These are phyloP conservation scores for Spraguea lophii DNA, from an alignment of 371 early-diverging fungal genomes.

Conservation along the genomic window DNA sequence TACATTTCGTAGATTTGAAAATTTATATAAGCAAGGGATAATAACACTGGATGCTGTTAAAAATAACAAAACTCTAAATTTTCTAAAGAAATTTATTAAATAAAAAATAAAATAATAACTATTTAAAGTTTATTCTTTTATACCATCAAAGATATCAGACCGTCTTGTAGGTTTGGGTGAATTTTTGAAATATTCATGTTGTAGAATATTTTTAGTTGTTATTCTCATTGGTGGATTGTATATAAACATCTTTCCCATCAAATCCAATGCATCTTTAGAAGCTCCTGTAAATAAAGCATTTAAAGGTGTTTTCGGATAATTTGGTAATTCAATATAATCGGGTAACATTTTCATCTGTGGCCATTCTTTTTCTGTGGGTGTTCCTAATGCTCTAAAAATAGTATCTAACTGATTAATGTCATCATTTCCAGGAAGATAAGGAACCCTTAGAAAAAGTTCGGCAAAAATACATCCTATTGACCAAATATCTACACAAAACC, in stretches of 20 bases:
- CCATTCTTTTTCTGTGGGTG: slow-evolving; percentile 85
- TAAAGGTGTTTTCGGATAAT: slow-evolving; percentile 56
- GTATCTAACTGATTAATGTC: slow-evolving; percentile 75
- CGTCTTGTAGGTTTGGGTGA: slow-evolving; percentile 60
- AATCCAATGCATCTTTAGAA: slow-evolving; percentile 62
- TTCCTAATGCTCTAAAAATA: slow-evolving; percentile 79
- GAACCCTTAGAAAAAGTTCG: slow-evolving; percentile 78
- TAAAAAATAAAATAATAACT: background rate
- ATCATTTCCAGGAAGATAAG: slow-evolving; percentile 66
- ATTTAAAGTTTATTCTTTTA: no score
- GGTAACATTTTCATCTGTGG: slow-evolving; percentile 50
- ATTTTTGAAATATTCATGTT: slow-evolving; percentile 68
- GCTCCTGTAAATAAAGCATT: slow-evolving; percentile 69
- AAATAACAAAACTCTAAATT: background rate
- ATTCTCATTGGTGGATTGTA: slow-evolving; percentile 73
- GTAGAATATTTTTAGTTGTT: slow-evolving; percentile 55
- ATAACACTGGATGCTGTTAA: background rate
- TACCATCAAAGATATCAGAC: no score
- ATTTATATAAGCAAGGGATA: background rate
- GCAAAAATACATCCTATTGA: slow-evolving; percentile 94
- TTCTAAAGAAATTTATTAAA: background rate
- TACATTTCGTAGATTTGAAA: background rate
- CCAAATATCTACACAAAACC: slow-evolving; percentile 83
- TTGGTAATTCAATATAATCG: slow-evolving; percentile 18
- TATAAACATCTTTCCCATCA: slow-evolving; percentile 66